Percentiles rank a stretch among this genome's conserved stretches.
Evolutionary conservation across 495 filamentous ascomycete genomes (phyloP).

Genomic region (Polyplosphaeria fusca): DNA sequence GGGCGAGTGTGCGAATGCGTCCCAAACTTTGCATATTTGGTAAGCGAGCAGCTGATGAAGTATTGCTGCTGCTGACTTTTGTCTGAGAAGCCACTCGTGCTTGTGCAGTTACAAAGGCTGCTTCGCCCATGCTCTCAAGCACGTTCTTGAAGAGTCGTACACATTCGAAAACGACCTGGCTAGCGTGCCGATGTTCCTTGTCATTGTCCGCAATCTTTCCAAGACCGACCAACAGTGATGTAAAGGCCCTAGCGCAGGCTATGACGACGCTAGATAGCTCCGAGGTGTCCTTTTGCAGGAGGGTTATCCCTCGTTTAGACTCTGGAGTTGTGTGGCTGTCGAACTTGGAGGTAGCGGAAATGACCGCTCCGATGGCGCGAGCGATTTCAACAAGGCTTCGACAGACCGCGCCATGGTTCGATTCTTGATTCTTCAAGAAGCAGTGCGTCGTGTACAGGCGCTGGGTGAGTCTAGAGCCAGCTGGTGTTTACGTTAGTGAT

Average conservation of each 20-base stretch:
- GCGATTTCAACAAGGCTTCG: conserved; percentile 9
- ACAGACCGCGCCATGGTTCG: conserved; percentile 14
- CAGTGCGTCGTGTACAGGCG: conserved; percentile 18
- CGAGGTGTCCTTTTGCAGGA: conserved; percentile 8
- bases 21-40: no score
- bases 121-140: conserved; percentile 14
- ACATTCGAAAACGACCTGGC: conserved; percentile 23
- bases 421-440: conserved; percentile 1
- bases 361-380: conserved; percentile 12
- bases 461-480: conserved; percentile 5
- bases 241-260: conserved; percentile 15
- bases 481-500: no score
- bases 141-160: conserved; percentile 27
- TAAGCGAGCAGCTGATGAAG: no score
- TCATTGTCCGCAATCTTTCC: conserved; percentile 1
- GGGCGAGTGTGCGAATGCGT: conserved; percentile 10
- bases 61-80: background rate
- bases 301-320: background rate
- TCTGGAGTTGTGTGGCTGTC: background rate
- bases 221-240: conserved; percentile 19
- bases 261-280: conserved; percentile 15
- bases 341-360: conserved; percentile 6
- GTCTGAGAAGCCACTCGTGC: background rate
- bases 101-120: conserved; percentile 3
- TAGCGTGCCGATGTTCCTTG: background rate